Base-by-base conservation (phyloP, 495 filamentous ascomycete genomes). In the Penicillium roqueforti region DNA sequence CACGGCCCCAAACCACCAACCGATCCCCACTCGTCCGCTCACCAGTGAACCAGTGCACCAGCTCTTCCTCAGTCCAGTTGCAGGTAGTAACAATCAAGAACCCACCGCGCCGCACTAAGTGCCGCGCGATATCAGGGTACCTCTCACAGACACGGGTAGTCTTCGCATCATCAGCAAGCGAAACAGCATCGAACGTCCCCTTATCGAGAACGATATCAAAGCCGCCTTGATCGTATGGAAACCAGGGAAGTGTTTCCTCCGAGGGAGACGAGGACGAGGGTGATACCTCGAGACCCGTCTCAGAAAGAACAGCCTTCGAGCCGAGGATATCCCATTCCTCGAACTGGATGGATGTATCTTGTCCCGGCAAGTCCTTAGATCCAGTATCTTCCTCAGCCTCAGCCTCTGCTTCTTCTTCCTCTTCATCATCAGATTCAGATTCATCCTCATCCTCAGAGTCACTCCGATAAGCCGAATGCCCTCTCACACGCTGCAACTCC, bases 181-280 rank as follows among this genome's bases (percentile, higher is more conserved):
- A 87, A 6, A 98, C 83, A 3, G 93, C 93, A 77, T 98, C 93
- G 72, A 96, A 98, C 1, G 93, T 98, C 22, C 93, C 93, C 67
- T 98, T 98, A 70, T 98, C 93, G 6, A 97, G 78, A 0, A 96
- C 86, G 0, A 97, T 80, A 71, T 97, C 91, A 67, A 91, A 97
- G 0, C 84, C 81, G 9, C 67, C 53, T 54, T 59, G 10, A 36
- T 53, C 29, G 47, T 68, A 61, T 22, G 73, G 58, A 57, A 71
- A 70, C 68, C 71, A 66, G 54, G 54, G 34, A 3, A 67, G 22
- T n/a, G 18, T 42, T 20, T 74, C 56, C 56, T 69, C 43, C 0
- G 14, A 11, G 0, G 26, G 10, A 4, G 28, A 3, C 1, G 40
- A 7, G 0, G 28, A 3, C 1, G 40, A 7, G 0, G 55, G 22